phyloP scores from a whole-genome alignment of 1,139 yeast species.

The Suhomyces yuchorum region DNA sequence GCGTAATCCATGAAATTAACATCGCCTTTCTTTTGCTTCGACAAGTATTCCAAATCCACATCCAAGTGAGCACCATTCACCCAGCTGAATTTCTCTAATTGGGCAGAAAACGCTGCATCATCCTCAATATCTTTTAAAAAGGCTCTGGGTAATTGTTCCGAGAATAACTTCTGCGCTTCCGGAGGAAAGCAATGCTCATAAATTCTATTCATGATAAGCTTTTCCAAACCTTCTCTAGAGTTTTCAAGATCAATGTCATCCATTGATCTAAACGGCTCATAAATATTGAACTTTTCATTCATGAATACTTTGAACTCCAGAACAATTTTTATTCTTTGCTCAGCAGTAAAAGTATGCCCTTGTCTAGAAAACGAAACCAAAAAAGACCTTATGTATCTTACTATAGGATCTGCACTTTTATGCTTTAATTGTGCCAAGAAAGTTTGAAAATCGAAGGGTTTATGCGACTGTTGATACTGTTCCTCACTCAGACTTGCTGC shows the following conservation, averaged over 20 bases:
- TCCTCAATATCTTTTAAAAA: slow-evolving; percentile 57
- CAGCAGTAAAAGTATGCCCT: slow-evolving; percentile 61
- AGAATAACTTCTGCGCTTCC: slow-evolving; percentile 46
- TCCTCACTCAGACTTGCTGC: slow-evolving; percentile 22
- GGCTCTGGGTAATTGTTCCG: slow-evolving; percentile 34
- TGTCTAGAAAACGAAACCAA: slow-evolving; percentile 72
- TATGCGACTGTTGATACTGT: slow-evolving; percentile 44
- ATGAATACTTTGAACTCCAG: slow-evolving; percentile 74
- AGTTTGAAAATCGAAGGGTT: slow-evolving; percentile 78
- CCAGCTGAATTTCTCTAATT: slow-evolving; percentile 72
- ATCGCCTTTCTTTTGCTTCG: slow-evolving; percentile 26
- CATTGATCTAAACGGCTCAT: slow-evolving; percentile 76
- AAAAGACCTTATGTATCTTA: slow-evolving; percentile 80
- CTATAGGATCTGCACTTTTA: slow-evolving; percentile 84
- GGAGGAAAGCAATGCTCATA: slow-evolving; percentile 84
- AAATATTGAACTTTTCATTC: slow-evolving; percentile 60
- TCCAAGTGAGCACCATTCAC: slow-evolving; percentile 81
- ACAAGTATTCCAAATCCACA: slow-evolving; percentile 49
- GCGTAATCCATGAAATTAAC: slow-evolving; percentile 70
- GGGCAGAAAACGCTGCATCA: slow-evolving; percentile 59
- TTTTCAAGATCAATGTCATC: slow-evolving; percentile 62
- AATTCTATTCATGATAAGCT: slow-evolving; percentile 84
- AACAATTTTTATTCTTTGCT: slow-evolving; percentile 77
- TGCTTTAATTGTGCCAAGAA: slow-evolving; percentile 73
- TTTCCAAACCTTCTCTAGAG: slow-evolving; percentile 90